These are phyloP conservation scores for Calonectria henricotiae DNA, from an alignment of 2,329 filamentous ascomycete species.

Conservation along the genomic window DNA sequence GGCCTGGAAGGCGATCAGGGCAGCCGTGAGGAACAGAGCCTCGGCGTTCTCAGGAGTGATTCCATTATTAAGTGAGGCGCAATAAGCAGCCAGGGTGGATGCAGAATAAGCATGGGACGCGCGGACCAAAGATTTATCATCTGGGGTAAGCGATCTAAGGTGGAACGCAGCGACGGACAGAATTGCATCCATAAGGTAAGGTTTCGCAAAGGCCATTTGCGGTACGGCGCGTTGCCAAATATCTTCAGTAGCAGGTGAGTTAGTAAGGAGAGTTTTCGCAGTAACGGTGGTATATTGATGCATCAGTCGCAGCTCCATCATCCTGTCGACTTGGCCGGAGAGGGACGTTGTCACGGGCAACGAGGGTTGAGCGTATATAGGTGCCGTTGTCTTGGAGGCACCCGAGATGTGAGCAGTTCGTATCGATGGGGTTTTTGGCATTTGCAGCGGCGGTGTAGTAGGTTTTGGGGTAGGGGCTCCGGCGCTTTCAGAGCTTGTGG, in stretches of 20 bases:
- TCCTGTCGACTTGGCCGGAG: constrained; percentile 61
- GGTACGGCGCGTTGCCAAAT: constrained; percentile 76
- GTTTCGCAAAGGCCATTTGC: constrained; percentile 73
- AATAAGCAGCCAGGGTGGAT: constrained; percentile 75
- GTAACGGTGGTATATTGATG: constrained; percentile 77
- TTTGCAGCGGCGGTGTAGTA: constrained; percentile 42
- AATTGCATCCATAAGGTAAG: constrained; percentile 76
- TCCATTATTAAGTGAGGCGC: constrained; percentile 70
- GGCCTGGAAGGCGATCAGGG: constrained; percentile 79
- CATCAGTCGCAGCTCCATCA: constrained; percentile 75
- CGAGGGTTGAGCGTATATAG: constrained; percentile 55
- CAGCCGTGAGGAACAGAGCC: constrained; percentile 74
- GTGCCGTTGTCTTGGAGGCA: constrained; percentile 54
- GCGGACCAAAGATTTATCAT: constrained; percentile 74
- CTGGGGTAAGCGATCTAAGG: constrained; percentile 70
- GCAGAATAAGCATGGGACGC: constrained; percentile 78
- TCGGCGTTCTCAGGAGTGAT: constrained; percentile 75
- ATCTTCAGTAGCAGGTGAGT: constrained; percentile 67
- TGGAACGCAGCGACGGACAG: constrained; percentile 77
- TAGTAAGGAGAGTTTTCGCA: constrained; percentile 72
- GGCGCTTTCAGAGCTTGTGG: constrained; percentile 53
- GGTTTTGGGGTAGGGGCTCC: constrained; percentile 50
- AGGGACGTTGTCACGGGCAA: constrained; percentile 53
- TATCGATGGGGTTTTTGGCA: constrained; percentile 49
- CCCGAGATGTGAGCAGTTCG: constrained; percentile 45